Conservation (phyloP, 495 filamentous ascomycete genomes). For the Oidiodendron maius region DNA sequence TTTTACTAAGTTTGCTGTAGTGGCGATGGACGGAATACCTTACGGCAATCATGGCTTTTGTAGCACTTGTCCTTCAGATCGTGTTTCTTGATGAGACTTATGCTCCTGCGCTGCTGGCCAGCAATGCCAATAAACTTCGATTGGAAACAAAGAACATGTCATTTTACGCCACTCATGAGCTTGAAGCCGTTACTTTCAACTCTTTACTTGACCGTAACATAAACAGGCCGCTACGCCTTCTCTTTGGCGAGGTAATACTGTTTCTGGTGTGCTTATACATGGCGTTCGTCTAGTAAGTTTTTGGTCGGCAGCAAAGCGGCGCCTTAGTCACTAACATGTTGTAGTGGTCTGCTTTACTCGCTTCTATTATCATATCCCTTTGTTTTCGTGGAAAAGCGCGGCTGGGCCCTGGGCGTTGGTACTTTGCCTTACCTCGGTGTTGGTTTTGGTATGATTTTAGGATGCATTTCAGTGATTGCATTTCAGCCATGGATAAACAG, state of each 20-base stretch:
- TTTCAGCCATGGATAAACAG: constrained; percentile 62
- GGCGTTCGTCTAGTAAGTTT: constrained; percentile 36
- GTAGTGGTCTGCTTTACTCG: too few relatives aligned
- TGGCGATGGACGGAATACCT: constrained; percentile 60
- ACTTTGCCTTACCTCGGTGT: constrained; percentile 12
- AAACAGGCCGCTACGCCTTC: constrained; percentile 41
- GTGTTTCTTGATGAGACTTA: constrained; percentile 63
- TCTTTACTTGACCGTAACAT: constrained; percentile 48
- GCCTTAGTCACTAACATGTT: too few relatives aligned
- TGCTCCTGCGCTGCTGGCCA: constrained; percentile 51
- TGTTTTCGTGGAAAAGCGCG: constrained; percentile 47
- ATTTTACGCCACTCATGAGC: constrained; percentile 60
- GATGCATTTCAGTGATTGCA: constrained; percentile 61
- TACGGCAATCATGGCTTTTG: constrained; percentile 45
- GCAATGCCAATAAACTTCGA: constrained; percentile 57
- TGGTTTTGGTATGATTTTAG: constrained; percentile 42
- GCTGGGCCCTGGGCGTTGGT: constrained; percentile 9
- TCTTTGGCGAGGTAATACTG: constrained; percentile 73
- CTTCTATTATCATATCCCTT: constrained; percentile 69
- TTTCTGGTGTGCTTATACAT: constrained; percentile 59
- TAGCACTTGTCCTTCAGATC: constrained; percentile 48
- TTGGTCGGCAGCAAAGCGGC: too few relatives aligned
- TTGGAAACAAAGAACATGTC: constrained; percentile 61
- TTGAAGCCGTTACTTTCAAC: constrained; percentile 55
- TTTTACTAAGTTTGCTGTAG: too few relatives aligned